Conservation (phyloP, 805 yeast species). For the Saturnispora silvae region DNA sequence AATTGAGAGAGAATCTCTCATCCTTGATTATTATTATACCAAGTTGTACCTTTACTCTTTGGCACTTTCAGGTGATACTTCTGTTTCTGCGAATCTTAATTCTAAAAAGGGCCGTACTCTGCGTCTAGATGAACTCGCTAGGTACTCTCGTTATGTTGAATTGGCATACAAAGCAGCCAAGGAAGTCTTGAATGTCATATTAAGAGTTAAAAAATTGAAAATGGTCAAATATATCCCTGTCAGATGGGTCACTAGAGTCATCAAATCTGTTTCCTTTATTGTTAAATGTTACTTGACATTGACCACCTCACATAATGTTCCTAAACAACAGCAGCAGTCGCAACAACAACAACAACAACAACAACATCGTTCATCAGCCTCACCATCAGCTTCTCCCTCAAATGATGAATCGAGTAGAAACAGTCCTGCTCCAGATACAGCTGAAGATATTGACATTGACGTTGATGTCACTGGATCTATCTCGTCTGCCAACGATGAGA, state of each 20-base stretch:
- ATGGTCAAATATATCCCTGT: constrained; percentile 75
- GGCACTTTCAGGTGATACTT: constrained; percentile 48
- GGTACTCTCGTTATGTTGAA: constrained; percentile 67
- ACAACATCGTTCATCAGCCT: no score
- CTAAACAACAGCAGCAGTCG: no score
- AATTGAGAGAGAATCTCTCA: constrained; percentile 58
- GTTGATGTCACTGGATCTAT: not conserved
- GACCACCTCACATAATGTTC: constrained; percentile 26
- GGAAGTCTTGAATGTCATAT: constrained; percentile 62
- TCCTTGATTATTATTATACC: constrained; percentile 78
- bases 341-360: no score
- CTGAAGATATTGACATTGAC: no score
- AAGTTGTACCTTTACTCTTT: constrained; percentile 75
- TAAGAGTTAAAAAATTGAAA: constrained; percentile 53
- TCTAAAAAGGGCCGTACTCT: constrained; percentile 27
- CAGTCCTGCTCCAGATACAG: no score
- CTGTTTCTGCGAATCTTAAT: constrained; percentile 24
- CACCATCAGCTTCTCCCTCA: not conserved
- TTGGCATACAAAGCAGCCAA: constrained; percentile 78
- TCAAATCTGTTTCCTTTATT: constrained; percentile 80
- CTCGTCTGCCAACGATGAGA: constrained; percentile 13
- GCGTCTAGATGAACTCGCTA: constrained; percentile 58
- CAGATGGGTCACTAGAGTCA: constrained; percentile 81
- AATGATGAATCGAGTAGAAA: no score
- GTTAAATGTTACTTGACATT: constrained; percentile 74